Base-by-base conservation (phyloP, 495 filamentous ascomycete genomes). In the Penicillium arizonense region DNA sequence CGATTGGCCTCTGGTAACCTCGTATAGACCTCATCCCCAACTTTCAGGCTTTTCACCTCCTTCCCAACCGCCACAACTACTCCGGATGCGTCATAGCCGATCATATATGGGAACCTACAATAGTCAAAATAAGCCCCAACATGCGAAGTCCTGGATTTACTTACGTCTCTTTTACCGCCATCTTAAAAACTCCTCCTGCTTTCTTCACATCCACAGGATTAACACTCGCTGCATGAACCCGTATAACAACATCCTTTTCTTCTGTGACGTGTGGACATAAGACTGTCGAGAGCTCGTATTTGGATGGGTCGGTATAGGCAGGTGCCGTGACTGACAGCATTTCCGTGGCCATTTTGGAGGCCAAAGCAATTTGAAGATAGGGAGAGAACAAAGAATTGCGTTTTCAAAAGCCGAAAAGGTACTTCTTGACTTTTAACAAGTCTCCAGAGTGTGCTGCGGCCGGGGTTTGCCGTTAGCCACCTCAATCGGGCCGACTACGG, bases 21-120 rank as follows among this genome's bases (percentile, higher is more conserved):
- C n/a, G 61, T 60, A 62, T 73, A 83, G 2, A 82, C 80, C 12
- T 74, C 70, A 63, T 83, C 79, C 30, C 81, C 81, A 23, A 60
- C 45, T 34, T 73, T 73, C 62, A 82, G 71, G 10, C 53, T 47
- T 1, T 62, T 73, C 0, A 81, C 77, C 3, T 47, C 47, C 33
- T 61, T 36, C 3, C 80, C 81, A 4, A 76, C 61, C 0, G 71
- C 73, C 10, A 64, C 59, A 50, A 85, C 70, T 20, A 63, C 65
- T 14, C 82, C 82, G 1, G 78, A 68, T 42, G 64, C 52, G 54
- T 82, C 79, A 10, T 70, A 71, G 38, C 74, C 75, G 26, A 77
- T 56, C 38, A 61, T 62, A 54, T 68, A 73, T 0, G 75, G 75
- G 20, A 76, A 76, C 3, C 64, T 72, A n/a, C 33, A 14, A 4